Base-by-base conservation (phyloP, 1,139 yeast species). In the Yamadazyma epiphylla region DNA sequence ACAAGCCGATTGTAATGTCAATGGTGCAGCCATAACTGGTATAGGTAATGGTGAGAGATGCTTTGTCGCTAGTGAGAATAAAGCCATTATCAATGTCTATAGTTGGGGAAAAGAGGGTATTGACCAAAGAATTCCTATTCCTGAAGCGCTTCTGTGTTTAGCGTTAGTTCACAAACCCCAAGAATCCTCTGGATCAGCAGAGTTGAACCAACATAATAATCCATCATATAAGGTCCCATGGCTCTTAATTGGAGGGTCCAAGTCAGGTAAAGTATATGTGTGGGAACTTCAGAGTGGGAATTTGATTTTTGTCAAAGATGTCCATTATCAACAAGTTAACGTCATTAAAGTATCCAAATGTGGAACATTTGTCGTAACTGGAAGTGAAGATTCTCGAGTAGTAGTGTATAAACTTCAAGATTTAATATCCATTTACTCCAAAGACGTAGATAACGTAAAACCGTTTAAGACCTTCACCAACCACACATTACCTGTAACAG, bases 261-360 rank as follows among this genome's bases (percentile, higher is more conserved):
- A 65, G 36, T 51, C 80, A 11, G 98, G 97, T 10, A 74, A 80
- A 46, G 45, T 91, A 14, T 84, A 83, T 49, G 55, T 89, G 4
- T 91, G 98, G 97, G 96, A 86, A 45, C 49, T 87, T 31, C 55
- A 70, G n/a, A 80, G 94, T 4, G 96, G 98, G 1, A 62, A 77
- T 28, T 63, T 91, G 35, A 48, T 89, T 22, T 69, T 76, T 38
- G 91, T 79, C 7, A 77, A 77, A 46, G 91, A 86, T 30, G 82
- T 87, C 1, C 98, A 91, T 59, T 91, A 87, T 55, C 96, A 89
- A 55, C 69, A 72, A 5, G 70, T 88, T 10, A 71, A 81, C 0
- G 67, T 66, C 20, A 53, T 89, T 16, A 66, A 64, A 38, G 76
- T 84, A 43, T 64, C 85, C 2, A 42, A 58, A 12, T 83, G 88